These are phyloP conservation scores for Porogramme epimiltina DNA, from an alignment of 1,284 basidiomycete species.

Conservation along the genomic window DNA sequence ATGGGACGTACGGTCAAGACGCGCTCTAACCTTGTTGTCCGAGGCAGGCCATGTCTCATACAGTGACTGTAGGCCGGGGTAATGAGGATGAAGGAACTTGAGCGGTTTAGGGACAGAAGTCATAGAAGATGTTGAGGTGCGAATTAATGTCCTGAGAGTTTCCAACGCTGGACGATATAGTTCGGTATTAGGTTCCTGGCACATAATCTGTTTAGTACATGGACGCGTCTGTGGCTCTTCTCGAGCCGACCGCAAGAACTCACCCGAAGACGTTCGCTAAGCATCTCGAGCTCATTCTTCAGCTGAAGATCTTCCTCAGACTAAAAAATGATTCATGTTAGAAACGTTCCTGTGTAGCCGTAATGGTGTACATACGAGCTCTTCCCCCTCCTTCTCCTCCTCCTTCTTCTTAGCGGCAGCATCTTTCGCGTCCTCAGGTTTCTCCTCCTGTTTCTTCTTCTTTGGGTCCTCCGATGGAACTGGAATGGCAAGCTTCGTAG, in stretches of 20 bases:
- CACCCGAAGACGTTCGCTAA: slow-evolving; percentile 92
- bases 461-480: slow-evolving; percentile 75
- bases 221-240: slow-evolving; percentile 8
- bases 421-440: slow-evolving; percentile 40
- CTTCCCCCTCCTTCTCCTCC: slow-evolving; percentile 72
- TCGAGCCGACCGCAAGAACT: slow-evolving; percentile 9
- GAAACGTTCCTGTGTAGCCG: background rate
- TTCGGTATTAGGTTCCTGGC: slow-evolving; percentile 83
- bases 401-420: slow-evolving; percentile 46
- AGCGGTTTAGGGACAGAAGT: slow-evolving; percentile 99
- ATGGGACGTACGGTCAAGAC: background rate
- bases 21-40: slow-evolving; percentile 68
- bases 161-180: slow-evolving; percentile 93
- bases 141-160: slow-evolving; percentile 90
- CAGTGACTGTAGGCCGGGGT: slow-evolving; percentile 83
- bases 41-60: slow-evolving; percentile 81
- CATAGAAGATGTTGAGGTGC: slow-evolving; percentile 98
- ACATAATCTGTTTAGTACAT: slow-evolving; percentile 11
- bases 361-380: slow-evolving; percentile 63
- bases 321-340: slow-evolving; percentile 40
- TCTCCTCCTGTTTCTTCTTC: slow-evolving; percentile 59
- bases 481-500: slow-evolving; percentile 54
- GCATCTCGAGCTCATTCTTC: slow-evolving; percentile 96
- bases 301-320: slow-evolving; percentile 96
- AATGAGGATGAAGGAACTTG: slow-evolving; percentile 97